Conservation (phyloP, 2,329 filamentous ascomycete genomes). For the Fusarium pseudograminearum region DNA sequence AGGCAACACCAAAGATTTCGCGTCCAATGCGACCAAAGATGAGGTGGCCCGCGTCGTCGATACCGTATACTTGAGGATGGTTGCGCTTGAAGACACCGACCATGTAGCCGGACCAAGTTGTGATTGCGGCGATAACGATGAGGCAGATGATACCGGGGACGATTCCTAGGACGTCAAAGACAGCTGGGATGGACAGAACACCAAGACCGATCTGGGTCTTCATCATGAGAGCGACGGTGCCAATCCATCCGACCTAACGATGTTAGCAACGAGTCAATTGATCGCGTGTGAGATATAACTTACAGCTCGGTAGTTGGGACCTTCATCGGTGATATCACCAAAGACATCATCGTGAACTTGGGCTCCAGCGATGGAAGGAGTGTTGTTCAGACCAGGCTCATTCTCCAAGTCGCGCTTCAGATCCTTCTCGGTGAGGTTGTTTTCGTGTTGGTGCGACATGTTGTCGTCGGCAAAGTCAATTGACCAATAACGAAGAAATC, state of each 20-base stretch:
- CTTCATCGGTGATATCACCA: constrained; percentile 48
- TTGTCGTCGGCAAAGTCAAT: constrained; percentile 13
- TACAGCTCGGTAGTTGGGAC: constrained; percentile 51
- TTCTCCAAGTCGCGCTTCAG: constrained; percentile 26
- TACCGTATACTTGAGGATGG: constrained; percentile 64
- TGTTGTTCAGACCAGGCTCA: constrained; percentile 9
- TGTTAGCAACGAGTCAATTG: background rate
- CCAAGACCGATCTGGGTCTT: constrained; percentile 60
- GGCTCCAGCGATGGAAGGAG: constrained; percentile 4
- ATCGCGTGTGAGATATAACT: background rate
- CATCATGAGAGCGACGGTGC: constrained; percentile 60
- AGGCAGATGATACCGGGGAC: constrained; percentile 61
- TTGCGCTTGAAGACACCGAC: constrained; percentile 63
- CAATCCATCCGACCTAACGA: constrained; percentile 57
- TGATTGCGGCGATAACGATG: constrained; percentile 56
- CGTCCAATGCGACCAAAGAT: constrained; percentile 62
- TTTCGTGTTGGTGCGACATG: constrained; percentile 33
- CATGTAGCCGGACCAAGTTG: constrained; percentile 63
- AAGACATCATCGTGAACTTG: constrained; percentile 49
- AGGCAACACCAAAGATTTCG: constrained; percentile 55
- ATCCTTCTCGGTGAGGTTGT: constrained; percentile 31
- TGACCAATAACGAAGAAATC: background rate
- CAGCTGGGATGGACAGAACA: constrained; percentile 61
- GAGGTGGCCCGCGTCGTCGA: constrained; percentile 63
- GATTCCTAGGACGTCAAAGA: constrained; percentile 60